A percentile compares a stretch with the other conserved stretches of the same genome.
phyloP scores from a whole-genome alignment of 2,329 filamentous ascomycete species.

The Fusarium setosum region DNA sequence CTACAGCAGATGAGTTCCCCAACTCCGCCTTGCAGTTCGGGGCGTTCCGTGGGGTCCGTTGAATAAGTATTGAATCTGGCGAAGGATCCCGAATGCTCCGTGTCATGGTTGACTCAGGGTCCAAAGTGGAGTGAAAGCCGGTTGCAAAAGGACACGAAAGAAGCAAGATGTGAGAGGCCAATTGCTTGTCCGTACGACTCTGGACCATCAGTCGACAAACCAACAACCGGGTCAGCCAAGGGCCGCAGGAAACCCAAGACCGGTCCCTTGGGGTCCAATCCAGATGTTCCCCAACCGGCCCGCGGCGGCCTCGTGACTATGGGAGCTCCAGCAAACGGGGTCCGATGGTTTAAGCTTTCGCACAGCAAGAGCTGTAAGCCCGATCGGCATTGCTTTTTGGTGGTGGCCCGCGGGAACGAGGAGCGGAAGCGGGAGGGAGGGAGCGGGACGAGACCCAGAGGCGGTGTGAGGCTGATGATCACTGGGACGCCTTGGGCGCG shows the following conservation, averaged over 20 bases:
- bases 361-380: constrained; percentile 12
- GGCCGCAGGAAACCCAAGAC: constrained; percentile 5
- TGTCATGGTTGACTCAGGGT: constrained; percentile 28
- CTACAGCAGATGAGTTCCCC: no score
- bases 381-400: constrained; percentile 29
- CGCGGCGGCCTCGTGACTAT: constrained; percentile 18
- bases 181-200: constrained; percentile 1
- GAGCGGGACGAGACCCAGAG: constrained; percentile 44
- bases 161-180: neutral
- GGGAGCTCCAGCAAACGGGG: neutral
- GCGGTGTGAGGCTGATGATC: constrained; percentile 42
- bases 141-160: neutral
- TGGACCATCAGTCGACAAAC: constrained; percentile 19
- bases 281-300: constrained; percentile 12
- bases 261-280: constrained; percentile 16
- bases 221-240: constrained; percentile 17
- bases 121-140: constrained; percentile 20
- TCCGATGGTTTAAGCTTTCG: constrained; percentile 7
- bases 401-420: constrained; percentile 41
- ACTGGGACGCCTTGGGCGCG: constrained; percentile 19
- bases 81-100: constrained; percentile 9
- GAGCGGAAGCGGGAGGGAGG: constrained; percentile 38
- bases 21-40: constrained; percentile 16
- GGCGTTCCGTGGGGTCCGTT: constrained; percentile 11
- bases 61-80: constrained; percentile 6